phyloP scores from a whole-genome alignment of 805 yeast genomes.

The Nakazawaea wyomingensis region DNA sequence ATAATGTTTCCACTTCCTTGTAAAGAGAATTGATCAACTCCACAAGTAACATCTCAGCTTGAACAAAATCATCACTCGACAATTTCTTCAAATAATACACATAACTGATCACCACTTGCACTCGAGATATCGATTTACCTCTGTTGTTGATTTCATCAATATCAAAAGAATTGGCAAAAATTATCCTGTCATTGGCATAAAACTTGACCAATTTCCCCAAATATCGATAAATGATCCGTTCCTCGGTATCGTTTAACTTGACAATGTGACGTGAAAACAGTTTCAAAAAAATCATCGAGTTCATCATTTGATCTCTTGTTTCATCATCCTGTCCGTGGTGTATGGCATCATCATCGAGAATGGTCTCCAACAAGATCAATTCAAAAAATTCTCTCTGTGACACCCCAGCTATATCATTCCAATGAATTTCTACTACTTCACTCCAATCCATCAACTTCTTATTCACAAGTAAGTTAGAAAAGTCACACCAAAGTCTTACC shows the following conservation, averaged over 20 bases:
- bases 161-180: not conserved
- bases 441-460: conserved; percentile 4
- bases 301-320: not conserved
- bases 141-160: not conserved
- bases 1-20: conserved; percentile 4
- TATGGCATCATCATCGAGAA: conserved; percentile 1
- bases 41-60: conserved; percentile 1
- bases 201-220: not conserved
- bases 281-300: not conserved
- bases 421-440: conserved; percentile 4
- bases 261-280: conserved; percentile 5
- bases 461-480: conserved; percentile 1
- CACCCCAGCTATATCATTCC: conserved; percentile 6
- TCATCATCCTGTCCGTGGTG: not conserved
- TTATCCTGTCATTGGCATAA: not conserved
- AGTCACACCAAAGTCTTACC: conserved; percentile 5
- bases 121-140: not conserved
- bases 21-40: conserved; percentile 7
- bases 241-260: not conserved
- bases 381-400: conserved; percentile 11
- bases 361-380: conserved; percentile 1
- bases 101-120: conserved; percentile 9
- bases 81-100: conserved; percentile 6
- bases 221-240: not conserved
- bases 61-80: not conserved